Evolutionary conservation across 257 asterid species (phyloP).

Genomic region (Capsicum baccatum): DNA sequence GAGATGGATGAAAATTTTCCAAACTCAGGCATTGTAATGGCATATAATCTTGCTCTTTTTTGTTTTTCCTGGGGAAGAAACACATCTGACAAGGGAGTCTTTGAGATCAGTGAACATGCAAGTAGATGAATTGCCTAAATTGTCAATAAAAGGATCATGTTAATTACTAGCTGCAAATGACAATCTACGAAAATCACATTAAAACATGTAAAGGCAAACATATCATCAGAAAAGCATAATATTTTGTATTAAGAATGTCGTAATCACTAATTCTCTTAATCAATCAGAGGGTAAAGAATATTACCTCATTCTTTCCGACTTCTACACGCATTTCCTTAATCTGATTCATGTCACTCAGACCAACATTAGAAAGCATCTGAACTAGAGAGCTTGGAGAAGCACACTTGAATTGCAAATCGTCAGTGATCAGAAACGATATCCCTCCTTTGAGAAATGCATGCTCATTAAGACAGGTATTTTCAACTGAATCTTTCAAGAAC

Average conservation of each 20-base stretch:
- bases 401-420: slow-evolving; percentile 19
- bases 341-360: background rate
- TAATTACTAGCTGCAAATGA: background rate
- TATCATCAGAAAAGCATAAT: background rate
- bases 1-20: background rate
- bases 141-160: background rate
- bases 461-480: background rate
- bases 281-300: background rate
- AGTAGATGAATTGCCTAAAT: slow-evolving; percentile 15
- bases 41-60: background rate
- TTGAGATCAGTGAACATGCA: slow-evolving; percentile 7
- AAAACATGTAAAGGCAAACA: background rate
- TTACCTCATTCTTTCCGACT: slow-evolving; percentile 27
- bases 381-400: slow-evolving; percentile 16
- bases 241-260: background rate
- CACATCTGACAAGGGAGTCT: slow-evolving; percentile 28
- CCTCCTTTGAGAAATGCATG: background rate
- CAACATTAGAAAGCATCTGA: background rate
- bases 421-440: slow-evolving; percentile 19
- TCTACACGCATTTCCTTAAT: slow-evolving; percentile 8
- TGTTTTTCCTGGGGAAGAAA: slow-evolving; percentile 11
- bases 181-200: background rate
- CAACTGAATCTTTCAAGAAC: background rate
- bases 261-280: background rate
- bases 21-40: background rate